These are phyloP conservation scores for Scheffersomyces illinoinensis DNA, from an alignment of 1,139 yeast species.

Conservation along the genomic window DNA sequence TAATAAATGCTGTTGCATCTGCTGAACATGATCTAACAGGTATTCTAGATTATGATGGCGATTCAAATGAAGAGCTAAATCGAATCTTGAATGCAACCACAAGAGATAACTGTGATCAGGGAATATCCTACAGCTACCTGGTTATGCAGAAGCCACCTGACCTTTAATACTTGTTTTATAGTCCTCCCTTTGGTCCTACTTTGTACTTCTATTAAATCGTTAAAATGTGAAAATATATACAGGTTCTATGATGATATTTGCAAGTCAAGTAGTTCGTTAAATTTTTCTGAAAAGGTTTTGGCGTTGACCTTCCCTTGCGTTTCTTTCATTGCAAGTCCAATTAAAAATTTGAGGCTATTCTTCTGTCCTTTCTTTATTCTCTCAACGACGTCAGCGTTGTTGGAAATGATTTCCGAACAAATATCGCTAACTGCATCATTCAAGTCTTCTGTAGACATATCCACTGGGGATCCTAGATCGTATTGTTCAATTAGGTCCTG, in stretches of 20 bases:
- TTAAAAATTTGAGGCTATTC: slow-evolving; percentile 67
- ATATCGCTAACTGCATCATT: slow-evolving; percentile 49
- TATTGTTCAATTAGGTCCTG: slow-evolving; percentile 52
- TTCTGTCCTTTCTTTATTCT: slow-evolving; percentile 60
- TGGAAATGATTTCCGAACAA: slow-evolving; percentile 52
- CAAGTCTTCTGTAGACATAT: slow-evolving; percentile 28
- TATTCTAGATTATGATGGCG: not conserved
- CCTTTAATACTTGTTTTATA: not conserved
- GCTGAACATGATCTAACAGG: not conserved
- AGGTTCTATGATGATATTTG: not conserved
- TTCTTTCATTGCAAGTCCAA: slow-evolving; percentile 83
- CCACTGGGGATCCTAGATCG: slow-evolving; percentile 49
- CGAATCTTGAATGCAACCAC: not conserved
- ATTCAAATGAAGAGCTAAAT: not conserved
- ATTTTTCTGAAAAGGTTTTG: slow-evolving; percentile 42
- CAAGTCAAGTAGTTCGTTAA: slow-evolving; percentile 30
- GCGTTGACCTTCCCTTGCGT: slow-evolving; percentile 70
- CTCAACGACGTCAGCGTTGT: slow-evolving; percentile 57
- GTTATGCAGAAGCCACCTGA: not conserved
- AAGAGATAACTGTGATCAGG: not conserved
- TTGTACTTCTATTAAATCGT: not conserved
- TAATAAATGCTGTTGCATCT: not conserved
- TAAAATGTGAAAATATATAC: not conserved
- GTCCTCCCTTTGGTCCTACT: not conserved
- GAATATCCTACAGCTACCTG: not conserved